A percentile compares a stretch with the other conserved stretches of the same genome.
Conservation (phyloP, 306 rosid genomes). For the Sechiopsis laciniata region DNA sequence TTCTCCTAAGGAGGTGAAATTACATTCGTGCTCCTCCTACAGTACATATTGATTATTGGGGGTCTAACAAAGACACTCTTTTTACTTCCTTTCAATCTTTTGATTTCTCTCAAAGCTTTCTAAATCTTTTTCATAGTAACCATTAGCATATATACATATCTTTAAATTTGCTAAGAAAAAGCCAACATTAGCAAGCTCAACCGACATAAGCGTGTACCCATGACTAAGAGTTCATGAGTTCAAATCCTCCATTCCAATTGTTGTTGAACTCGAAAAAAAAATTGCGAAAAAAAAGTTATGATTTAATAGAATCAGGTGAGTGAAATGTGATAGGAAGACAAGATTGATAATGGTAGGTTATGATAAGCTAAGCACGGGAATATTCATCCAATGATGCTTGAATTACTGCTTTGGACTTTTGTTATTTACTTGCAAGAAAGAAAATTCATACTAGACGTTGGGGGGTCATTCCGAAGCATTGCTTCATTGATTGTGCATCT, state of each 20-base stretch:
- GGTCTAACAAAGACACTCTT: no score
- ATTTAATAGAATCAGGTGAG: neutral
- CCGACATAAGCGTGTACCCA: no score
- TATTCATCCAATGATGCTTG: neutral
- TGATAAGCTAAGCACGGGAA: neutral
- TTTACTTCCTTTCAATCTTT: no score
- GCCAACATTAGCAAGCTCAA: no score
- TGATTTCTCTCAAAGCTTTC: no score
- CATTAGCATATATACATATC: neutral
- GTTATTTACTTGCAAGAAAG: neutral
- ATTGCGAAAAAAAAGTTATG: neutral
- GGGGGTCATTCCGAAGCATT: neutral
- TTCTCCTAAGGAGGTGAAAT: no score
- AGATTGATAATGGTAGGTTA: neutral
- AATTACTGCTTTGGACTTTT: neutral
- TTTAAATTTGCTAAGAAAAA: neutral
- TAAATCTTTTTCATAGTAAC: no score
- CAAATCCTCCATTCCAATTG: no score
- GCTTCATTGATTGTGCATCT: neutral
- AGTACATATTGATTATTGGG: no score
- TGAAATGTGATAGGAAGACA: neutral
- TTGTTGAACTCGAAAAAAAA: no score
- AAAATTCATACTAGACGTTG: neutral
- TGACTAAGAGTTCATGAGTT: no score
- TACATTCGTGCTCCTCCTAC: no score